phyloP scores from a whole-genome alignment of 1,139 yeast genomes.

The Saccharomyces hybrid region DNA sequence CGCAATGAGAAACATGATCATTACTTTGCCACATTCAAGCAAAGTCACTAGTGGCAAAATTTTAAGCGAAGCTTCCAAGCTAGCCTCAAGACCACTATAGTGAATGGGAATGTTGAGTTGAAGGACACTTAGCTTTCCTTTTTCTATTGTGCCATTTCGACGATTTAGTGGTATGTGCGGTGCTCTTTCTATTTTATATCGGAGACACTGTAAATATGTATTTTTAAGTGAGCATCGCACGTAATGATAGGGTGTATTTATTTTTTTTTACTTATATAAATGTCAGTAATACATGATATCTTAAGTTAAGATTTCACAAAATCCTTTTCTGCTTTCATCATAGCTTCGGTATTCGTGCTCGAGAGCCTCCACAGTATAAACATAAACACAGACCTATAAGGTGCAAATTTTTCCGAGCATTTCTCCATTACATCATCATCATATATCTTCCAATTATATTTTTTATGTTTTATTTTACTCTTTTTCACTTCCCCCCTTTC shows the following conservation, averaged over 20 bases:
- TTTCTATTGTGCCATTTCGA: background rate
- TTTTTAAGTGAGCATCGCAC: background rate
- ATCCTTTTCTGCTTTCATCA: conserved; percentile 25
- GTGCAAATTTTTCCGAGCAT: conserved; percentile 53
- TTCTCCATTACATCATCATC: conserved; percentile 52
- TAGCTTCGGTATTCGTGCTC: conserved; percentile 50
- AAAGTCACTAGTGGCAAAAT: conserved; percentile 30
- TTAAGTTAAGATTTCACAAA: conserved; percentile 12
- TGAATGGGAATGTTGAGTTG: background rate
- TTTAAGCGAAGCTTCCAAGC: conserved; percentile 31
- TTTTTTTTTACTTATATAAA: background rate
- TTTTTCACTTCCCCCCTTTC: conserved; percentile 32
- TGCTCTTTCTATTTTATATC: background rate
- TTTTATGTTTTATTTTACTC: conserved; percentile 34
- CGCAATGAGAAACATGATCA: conserved; percentile 32
- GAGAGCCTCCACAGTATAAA: conserved; percentile 66
- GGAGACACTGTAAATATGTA: background rate
- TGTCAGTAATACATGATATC: background rate
- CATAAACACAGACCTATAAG: conserved; percentile 66
- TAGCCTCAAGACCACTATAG: conserved; percentile 20
- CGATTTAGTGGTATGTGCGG: background rate
- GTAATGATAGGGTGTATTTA: background rate
- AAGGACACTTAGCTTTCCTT: too few species aligned
- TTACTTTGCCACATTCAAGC: conserved; percentile 30
- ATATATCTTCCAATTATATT: conserved; percentile 48